Percentiles rank a stretch among this genome's conserved stretches.
Conservation (phyloP, 306 rosid genomes). For the Quercus gilva region DNA sequence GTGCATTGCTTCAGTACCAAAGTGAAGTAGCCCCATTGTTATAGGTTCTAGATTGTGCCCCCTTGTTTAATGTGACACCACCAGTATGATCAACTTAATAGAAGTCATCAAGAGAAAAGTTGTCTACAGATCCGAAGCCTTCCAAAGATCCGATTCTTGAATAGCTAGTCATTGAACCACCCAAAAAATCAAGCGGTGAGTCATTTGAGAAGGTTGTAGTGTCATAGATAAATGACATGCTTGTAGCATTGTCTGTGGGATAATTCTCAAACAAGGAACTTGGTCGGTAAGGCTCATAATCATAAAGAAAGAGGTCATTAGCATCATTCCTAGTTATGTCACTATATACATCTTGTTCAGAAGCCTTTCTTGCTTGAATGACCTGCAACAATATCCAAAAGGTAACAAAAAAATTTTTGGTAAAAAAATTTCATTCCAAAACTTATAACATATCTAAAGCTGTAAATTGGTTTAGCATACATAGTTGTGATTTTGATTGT, state of each 20-base stretch:
- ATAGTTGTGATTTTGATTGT: conserved; percentile 52
- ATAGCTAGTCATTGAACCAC: conserved; percentile 71
- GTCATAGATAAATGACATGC: conserved; percentile 78
- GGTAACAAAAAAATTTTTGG: background rate
- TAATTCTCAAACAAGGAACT: conserved; percentile 32
- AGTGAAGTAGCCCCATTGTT: background rate
- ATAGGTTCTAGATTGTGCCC: background rate
- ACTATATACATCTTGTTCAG: conserved; percentile 36
- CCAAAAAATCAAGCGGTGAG: conserved; percentile 76
- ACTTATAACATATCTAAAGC: background rate
- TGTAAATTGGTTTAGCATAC: conserved; percentile 31
- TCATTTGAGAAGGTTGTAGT: conserved; percentile 64
- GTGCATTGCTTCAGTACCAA: background rate
- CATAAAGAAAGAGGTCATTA: conserved; percentile 36
- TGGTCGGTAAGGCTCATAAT: conserved; percentile 46
- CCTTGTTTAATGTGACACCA: background rate
- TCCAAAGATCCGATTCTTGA: conserved; percentile 64
- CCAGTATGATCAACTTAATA: conserved; percentile 27
- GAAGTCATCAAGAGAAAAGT: conserved; percentile 83
- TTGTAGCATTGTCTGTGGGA: conserved; percentile 35
- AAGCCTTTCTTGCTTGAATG: conserved; percentile 60
- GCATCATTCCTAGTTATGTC: conserved; percentile 19
- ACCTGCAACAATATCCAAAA: conserved; percentile 36
- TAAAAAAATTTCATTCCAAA: too few relatives aligned
- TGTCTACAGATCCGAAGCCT: conserved; percentile 78